A percentile compares a stretch with the other conserved stretches of the same genome.
Conservation (phyloP, 805 yeast species). For the Jamesozyma jinghongensis region DNA sequence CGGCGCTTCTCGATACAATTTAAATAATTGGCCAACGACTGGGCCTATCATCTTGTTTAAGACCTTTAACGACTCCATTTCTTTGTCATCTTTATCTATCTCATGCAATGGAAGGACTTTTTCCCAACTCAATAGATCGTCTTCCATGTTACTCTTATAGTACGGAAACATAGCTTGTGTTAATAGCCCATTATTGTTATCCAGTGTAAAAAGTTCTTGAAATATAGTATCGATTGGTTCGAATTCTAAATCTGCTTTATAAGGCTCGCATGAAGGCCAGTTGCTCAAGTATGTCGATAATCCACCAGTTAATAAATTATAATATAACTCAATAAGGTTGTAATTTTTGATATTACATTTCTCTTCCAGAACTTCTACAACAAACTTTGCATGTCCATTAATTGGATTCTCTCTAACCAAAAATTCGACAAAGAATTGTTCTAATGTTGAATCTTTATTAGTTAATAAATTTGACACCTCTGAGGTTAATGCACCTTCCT, state of each 20-base stretch:
- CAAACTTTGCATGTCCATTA: constrained; percentile 25
- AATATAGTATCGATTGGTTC: constrained; percentile 28
- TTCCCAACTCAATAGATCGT: constrained; percentile 27
- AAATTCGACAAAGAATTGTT: constrained; percentile 28
- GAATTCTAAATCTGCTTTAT: constrained; percentile 17
- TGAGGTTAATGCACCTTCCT: constrained; percentile 19
- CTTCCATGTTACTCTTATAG: constrained; percentile 25
- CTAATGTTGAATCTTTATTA: constrained; percentile 19
- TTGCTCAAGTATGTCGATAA: constrained; percentile 15
- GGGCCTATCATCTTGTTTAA: constrained; percentile 40
- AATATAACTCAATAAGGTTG: constrained; percentile 27
- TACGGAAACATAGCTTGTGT: constrained; percentile 28
- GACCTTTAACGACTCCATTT: constrained; percentile 13
- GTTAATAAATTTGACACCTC: constrained; percentile 21
- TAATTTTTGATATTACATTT: constrained; percentile 20
- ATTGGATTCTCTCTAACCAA: constrained; percentile 30
- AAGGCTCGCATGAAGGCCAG: constrained; percentile 22
- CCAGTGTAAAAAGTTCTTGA: constrained; percentile 29
- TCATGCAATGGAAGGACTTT: constrained; percentile 13
- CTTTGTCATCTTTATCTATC: constrained; percentile 6
- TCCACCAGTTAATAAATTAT: constrained; percentile 20
- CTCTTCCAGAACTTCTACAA: constrained; percentile 20
- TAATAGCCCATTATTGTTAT: constrained; percentile 25
- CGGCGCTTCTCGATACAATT: constrained; percentile 72
- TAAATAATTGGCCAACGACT: constrained; percentile 47